These are phyloP conservation scores for Botrytis pseudocinerea DNA, from an alignment of 2,329 filamentous ascomycete genomes.

Conservation along the genomic window DNA sequence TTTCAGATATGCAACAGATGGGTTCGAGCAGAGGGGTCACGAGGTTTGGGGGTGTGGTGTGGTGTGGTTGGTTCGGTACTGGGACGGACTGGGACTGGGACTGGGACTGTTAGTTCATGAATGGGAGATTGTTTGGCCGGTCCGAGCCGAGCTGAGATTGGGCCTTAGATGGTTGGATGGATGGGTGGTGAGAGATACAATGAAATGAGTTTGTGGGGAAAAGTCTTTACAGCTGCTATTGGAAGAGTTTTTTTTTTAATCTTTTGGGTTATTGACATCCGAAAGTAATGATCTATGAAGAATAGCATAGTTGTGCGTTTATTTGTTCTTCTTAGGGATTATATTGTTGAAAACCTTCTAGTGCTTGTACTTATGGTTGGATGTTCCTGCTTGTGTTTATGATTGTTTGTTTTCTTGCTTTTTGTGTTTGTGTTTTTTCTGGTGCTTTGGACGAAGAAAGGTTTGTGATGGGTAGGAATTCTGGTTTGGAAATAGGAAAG, in stretches of 20 bases:
- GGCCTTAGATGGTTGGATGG: neutral
- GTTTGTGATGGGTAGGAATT: accelerated
- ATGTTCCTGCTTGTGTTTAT: no score
- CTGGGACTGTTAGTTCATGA: no score
- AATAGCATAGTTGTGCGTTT: neutral
- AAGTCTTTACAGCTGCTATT: no score
- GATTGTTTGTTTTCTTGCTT: neutral
- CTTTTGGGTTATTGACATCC: no score
- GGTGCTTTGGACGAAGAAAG: neutral
- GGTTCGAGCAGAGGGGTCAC: neutral
- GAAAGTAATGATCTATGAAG: no score
- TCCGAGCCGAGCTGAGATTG: neutral
- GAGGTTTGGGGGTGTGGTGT: neutral
- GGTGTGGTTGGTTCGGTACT: neutral
- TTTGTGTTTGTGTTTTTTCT: neutral
- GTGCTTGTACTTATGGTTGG: neutral
- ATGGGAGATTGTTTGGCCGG: neutral
- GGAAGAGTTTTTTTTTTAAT: no score
- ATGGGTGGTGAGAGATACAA: neutral
- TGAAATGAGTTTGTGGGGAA: no score
- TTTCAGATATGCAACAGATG: neutral
- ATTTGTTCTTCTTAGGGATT: neutral
- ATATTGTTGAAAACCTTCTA: neutral
- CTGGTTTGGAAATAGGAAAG: neutral
- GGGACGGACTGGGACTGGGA: no score